Percentiles rank a stretch among this genome's conserved stretches.
Evolutionary conservation across 176 grass and related monocot genomes (phyloP).

Genomic region (Eragrostis nindensis): DNA sequence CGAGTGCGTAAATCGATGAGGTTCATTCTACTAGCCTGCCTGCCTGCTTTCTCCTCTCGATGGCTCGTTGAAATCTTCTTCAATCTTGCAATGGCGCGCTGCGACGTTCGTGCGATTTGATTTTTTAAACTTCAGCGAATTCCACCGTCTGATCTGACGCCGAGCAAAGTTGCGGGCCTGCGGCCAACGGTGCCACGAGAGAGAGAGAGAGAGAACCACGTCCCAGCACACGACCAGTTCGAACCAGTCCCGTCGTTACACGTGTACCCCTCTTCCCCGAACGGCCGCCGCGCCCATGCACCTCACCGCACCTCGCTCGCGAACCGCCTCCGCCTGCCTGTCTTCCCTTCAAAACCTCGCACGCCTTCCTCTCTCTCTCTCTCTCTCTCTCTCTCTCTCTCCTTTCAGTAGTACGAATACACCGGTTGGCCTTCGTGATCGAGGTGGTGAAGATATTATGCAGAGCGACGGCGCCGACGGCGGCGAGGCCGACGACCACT

Average conservation of each 20-base stretch:
- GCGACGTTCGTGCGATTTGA: no score
- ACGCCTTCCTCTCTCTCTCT: background rate
- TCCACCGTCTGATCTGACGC: no score
- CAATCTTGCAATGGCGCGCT: no score
- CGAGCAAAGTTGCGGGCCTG: no score
- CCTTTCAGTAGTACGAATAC: no score
- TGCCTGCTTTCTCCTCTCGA: background rate
- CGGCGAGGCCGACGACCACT: background rate
- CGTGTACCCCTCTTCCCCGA: background rate
- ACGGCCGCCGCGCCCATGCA: background rate
- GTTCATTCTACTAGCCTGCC: background rate
- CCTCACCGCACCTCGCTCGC: background rate
- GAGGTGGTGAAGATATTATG: background rate
- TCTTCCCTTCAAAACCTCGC: slow-evolving; percentile 26
- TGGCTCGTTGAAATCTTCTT: no score
- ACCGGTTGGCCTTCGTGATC: background rate
- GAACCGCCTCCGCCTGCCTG: background rate
- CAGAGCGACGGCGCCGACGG: slow-evolving; percentile 26
- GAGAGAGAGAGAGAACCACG: no score
- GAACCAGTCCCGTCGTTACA: slow-evolving; percentile 15
- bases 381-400: background rate
- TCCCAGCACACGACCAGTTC: background rate
- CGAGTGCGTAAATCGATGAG: background rate
- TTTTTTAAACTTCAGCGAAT: background rate
- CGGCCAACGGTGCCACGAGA: background rate